phyloP scores from a whole-genome alignment of 2,329 filamentous ascomycete species.

The Fusarium secorum region DNA sequence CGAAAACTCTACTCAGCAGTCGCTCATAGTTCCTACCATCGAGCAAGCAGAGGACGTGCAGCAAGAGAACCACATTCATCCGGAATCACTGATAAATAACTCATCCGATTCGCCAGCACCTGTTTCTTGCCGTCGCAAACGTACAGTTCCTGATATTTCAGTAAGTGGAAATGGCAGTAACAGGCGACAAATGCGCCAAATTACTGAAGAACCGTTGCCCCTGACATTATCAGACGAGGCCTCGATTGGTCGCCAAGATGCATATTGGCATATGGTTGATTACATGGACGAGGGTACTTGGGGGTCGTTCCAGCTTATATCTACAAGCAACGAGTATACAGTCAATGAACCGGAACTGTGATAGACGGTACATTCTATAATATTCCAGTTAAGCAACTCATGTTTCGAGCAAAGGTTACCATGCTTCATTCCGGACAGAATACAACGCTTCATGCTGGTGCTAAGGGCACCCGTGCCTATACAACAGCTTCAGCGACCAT shows the following conservation, averaged over 20 bases:
- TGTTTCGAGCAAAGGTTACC: not conserved
- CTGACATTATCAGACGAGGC: conserved; percentile 23
- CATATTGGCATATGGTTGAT: conserved; percentile 46
- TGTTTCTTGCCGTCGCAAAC: conserved; percentile 21
- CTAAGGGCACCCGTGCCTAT: not conserved
- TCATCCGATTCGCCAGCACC: not conserved
- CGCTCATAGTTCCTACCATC: not conserved
- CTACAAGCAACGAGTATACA: conserved; percentile 47
- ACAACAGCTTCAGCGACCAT: conserved; percentile 22
- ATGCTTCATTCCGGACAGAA: not conserved
- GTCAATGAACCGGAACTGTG: conserved; percentile 46
- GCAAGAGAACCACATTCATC: not conserved
- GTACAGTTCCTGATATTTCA: conserved; percentile 25
- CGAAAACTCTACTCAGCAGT: not conserved
- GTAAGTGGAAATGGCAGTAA: not conserved
- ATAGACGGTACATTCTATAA: not conserved
- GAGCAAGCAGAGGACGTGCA: not conserved
- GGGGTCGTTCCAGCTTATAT: conserved; percentile 46
- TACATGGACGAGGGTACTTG: conserved; percentile 43
- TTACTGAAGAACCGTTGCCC: conserved; percentile 12
- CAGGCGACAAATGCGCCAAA: conserved; percentile 1
- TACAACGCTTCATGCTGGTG: not conserved
- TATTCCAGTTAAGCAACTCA: not conserved
- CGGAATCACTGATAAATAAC: not conserved
- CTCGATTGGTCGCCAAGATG: conserved; percentile 43